Evolutionary conservation across 148 eudicot genomes (phyloP), one percentile per base, ranked within the genome.

Genomic region (Chenopodium album): DNA sequence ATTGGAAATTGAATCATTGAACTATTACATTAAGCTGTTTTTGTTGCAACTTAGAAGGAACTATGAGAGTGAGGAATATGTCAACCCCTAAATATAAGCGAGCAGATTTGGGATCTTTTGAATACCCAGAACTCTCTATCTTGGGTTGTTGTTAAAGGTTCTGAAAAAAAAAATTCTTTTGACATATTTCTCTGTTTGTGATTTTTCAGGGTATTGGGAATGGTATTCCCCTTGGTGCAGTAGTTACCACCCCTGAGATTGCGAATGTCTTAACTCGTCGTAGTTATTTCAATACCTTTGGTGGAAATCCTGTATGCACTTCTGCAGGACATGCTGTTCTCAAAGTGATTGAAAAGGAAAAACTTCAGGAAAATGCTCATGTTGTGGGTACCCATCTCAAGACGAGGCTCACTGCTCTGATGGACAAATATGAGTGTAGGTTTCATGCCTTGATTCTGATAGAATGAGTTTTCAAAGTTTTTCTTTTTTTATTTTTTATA

Each of bases 231-330:
- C 97, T 96, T 60, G 99, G 98, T 71, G 99, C 99, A 20, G 98
- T 96, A 77, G 95, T 96, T 37, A 96, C 99, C 72, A 96, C 99
- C 47, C 98, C 98, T 68, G 95, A 91, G 88, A 92, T 96, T 44
- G 99, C 99, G 9, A 86, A 91, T 84, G 97, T 91, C 34, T 87
- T 96, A 88, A 87, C 95, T 14, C 91, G 89, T 11, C 87, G 99
- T 22, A 91, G 84, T 81, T 96, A 96, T 84, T 96, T 96, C 87
- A 96, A 96, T 52, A 96, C 99, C 50, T 96, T 96, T 83, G 99
- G 99, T 75, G 99, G 99, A 81, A 96, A 96, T 79, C 99, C 99
- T 62, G 94, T 96, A 2, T 94, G 98, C 81, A 94, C 99, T 69
- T 87, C 99, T 76, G 97, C 93, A 12, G 99, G 98, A 50, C 91